Conservation (phyloP, 2,329 filamentous ascomycete species). For the Fusarium globosum region DNA sequence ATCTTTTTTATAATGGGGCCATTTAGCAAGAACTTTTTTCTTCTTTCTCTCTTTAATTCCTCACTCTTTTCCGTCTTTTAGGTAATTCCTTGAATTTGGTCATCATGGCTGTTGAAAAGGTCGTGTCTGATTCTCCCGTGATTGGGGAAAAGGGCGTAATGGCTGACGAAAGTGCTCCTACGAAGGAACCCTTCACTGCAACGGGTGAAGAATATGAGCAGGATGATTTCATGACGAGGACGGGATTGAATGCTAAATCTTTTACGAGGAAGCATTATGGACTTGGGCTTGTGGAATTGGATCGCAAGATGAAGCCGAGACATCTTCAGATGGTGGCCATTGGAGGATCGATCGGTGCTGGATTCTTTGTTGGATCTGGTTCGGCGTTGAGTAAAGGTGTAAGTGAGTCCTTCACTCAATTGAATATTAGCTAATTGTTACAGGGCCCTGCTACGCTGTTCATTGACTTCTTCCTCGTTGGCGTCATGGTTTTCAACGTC, state of each 20-base stretch:
- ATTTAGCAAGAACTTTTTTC: slow-evolving; percentile 15
- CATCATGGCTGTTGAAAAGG: slow-evolving; percentile 26
- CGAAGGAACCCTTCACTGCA: slow-evolving; percentile 13
- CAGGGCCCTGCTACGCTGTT: slow-evolving; percentile 57
- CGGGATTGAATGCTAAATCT: slow-evolving; percentile 39
- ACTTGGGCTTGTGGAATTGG: slow-evolving; percentile 48
- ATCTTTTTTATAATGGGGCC: slow-evolving; percentile 33
- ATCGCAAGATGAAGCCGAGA: slow-evolving; percentile 63
- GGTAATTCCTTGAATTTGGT: neutral
- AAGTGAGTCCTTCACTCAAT: neutral
- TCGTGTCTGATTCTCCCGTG: slow-evolving; percentile 2
- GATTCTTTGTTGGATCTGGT: slow-evolving; percentile 71
- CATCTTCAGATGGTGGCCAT: slow-evolving; percentile 73
- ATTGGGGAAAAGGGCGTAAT: slow-evolving; percentile 16
- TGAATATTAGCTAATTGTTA: neutral
- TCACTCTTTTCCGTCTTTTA: neutral
- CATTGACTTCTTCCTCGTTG: slow-evolving; percentile 65
- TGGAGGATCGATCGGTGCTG: slow-evolving; percentile 70
- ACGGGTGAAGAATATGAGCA: slow-evolving; percentile 33
- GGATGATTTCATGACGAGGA: slow-evolving; percentile 44
- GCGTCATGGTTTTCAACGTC: slow-evolving; percentile 71
- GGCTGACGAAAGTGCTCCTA: slow-evolving; percentile 8
- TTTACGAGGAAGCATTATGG: slow-evolving; percentile 42
- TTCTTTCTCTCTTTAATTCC: neutral
- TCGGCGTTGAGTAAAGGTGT: slow-evolving; percentile 60